Conservation (phyloP, 1,284 basidiomycete species). For the Sporisorium sorghi region DNA sequence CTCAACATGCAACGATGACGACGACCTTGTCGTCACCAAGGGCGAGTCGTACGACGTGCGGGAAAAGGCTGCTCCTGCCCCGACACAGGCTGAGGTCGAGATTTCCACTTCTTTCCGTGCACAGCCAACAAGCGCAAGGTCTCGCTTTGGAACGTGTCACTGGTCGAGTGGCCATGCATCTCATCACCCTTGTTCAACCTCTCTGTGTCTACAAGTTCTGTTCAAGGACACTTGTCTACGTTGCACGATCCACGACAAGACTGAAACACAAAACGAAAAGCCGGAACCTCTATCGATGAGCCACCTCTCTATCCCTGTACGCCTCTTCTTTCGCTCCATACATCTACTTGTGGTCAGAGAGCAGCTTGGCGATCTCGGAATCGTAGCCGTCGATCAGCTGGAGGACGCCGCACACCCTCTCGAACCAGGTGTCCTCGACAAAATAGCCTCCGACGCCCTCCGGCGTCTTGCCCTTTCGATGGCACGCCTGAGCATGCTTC, state of each 20-base stretch:
- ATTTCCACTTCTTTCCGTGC: conserved; percentile 12
- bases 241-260: not conserved
- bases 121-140: conserved; percentile 75
- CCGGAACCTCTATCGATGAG: not conserved
- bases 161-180: too few relatives aligned
- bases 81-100: conserved; percentile 6
- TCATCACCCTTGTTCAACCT: too few relatives aligned
- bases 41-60: conserved; percentile 99
- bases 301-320: not conserved
- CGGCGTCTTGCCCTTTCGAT: conserved; percentile 9
- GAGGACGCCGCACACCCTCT: conserved; percentile 15
- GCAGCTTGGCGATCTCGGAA: conserved; percentile 22
- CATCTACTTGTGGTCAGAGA: conserved; percentile 14
- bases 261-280: not conserved
- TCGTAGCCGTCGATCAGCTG: conserved; percentile 20
- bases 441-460: conserved; percentile 27
- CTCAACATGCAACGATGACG: conserved; percentile 98
- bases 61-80: conserved; percentile 72
- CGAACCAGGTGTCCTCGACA: conserved; percentile 35
- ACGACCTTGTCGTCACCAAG: conserved; percentile 98
- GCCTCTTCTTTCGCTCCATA: not conserved
- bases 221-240: not conserved
- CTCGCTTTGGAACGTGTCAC: too few relatives aligned
- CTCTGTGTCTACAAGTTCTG: too few relatives aligned
- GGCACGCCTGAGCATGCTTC: conserved; percentile 51